Percentiles rank a stretch among this genome's conserved stretches.
These are phyloP conservation scores for Podaxis sp. DNA, from an alignment of 768 basidiomycete species.

Conservation along the genomic window DNA sequence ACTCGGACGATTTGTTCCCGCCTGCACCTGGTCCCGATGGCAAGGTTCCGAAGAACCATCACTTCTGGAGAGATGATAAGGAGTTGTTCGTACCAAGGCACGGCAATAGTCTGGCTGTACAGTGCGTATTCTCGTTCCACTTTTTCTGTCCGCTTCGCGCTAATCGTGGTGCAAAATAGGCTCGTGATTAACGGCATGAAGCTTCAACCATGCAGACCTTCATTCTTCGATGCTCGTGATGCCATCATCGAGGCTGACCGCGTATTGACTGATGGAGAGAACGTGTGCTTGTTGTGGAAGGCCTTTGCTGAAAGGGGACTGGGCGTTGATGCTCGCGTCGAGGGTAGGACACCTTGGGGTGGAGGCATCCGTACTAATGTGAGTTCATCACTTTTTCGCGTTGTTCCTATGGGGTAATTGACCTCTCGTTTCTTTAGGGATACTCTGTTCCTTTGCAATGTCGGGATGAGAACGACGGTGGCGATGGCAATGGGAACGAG, in stretches of 20 bases:
- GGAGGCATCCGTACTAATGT: slow-evolving; percentile 79
- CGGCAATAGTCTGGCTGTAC: slow-evolving; percentile 83
- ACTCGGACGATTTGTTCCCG: slow-evolving; percentile 76
- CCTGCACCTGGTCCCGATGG: slow-evolving; percentile 66
- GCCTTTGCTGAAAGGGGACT: slow-evolving; percentile 83
- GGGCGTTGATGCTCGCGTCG: slow-evolving; percentile 71
- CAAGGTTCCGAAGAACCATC: slow-evolving; percentile 70
- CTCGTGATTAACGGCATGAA: slow-evolving; percentile 93
- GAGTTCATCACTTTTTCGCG: slow-evolving; percentile 13
- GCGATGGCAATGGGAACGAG: not conserved
- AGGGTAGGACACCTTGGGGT: slow-evolving; percentile 87
- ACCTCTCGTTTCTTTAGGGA: slow-evolving; percentile 18
- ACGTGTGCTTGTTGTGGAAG: slow-evolving; percentile 83
- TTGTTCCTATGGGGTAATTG: not conserved
- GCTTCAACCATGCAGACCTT: slow-evolving; percentile 87
- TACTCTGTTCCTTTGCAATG: slow-evolving; percentile 28
- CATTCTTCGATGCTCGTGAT: slow-evolving; percentile 86
- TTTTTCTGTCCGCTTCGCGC: not conserved
- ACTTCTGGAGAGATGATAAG: slow-evolving; percentile 48
- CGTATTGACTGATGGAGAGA: slow-evolving; percentile 89
- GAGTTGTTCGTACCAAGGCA: slow-evolving; percentile 79
- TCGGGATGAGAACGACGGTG: slow-evolving; percentile 16
- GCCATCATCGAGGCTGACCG: slow-evolving; percentile 92
- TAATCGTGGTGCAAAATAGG: slow-evolving; percentile 26
- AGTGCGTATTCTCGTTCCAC: slow-evolving; percentile 37